Percentiles rank a stretch among this genome's conserved stretches.
These are phyloP conservation scores for Boletus barrowsii DNA, from an alignment of 768 basidiomycete species.

Conservation along the genomic window DNA sequence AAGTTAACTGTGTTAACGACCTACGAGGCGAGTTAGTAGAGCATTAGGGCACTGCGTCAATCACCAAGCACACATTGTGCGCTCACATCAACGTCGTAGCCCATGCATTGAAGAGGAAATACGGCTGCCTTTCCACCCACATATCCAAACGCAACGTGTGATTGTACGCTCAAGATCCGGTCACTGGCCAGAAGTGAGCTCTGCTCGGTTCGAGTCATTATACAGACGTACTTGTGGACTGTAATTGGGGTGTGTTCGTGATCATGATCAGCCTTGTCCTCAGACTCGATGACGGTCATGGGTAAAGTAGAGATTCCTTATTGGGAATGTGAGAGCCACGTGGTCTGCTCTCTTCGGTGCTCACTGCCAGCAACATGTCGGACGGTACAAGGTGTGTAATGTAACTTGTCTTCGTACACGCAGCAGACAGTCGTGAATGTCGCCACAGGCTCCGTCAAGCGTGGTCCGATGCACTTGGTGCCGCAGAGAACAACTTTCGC, in stretches of 20 bases:
- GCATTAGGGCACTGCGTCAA: background rate
- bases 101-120: constrained; percentile 79
- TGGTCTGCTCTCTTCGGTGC: background rate
- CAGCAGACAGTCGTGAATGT: background rate
- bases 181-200: constrained; percentile 28
- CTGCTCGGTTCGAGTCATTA: background rate
- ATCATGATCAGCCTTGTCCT: background rate
- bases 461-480: constrained; percentile 73
- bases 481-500: constrained; percentile 75
- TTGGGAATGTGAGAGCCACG: constrained; percentile 5
- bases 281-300: constrained; percentile 5
- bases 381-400: constrained; percentile 58
- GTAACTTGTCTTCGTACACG: background rate
- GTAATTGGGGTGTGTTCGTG: background rate
- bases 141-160: constrained; percentile 91
- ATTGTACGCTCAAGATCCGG: constrained; percentile 86
- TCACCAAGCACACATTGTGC: background rate
- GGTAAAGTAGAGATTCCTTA: background rate
- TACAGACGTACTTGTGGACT: constrained; percentile 7
- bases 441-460: constrained; percentile 71
- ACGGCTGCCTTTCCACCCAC: constrained; percentile 84
- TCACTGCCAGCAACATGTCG: constrained; percentile 37
- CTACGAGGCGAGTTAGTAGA: constrained; percentile 34
- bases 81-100: constrained; percentile 92
- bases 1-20: constrained; percentile 92